A percentile compares a stretch with the other conserved stretches of the same genome.
phyloP scores from a whole-genome alignment of 345 rosid species.

The Salix koriyanagi region DNA sequence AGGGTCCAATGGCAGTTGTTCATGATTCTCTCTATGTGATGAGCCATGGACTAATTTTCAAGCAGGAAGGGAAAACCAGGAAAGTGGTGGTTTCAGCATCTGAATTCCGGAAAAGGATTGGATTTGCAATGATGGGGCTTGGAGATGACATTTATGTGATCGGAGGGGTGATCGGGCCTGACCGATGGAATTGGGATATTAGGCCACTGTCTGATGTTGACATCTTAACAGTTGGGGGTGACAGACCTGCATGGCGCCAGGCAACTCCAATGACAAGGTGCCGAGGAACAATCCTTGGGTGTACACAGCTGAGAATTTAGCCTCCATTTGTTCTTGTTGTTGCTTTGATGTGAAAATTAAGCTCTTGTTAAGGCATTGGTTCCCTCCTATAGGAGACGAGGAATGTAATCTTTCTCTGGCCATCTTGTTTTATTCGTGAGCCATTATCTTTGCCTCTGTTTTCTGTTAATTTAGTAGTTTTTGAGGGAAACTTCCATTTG shows the following conservation, averaged over 20 bases:
- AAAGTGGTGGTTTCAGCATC: conserved; percentile 66
- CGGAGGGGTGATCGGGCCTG: conserved; percentile 94
- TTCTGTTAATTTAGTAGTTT: conserved; percentile 1
- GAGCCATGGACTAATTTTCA: conserved; percentile 61
- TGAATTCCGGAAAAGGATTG: conserved; percentile 80
- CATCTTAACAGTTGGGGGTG: conserved; percentile 50
- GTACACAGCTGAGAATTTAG: conserved; percentile 74
- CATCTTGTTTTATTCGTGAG: conserved; percentile 19
- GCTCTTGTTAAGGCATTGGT: conserved; percentile 19
- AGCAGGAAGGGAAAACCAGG: conserved; percentile 51
- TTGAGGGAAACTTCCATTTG: neutral
- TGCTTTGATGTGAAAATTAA: conserved; percentile 21
- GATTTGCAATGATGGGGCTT: conserved; percentile 69
- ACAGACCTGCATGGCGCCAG: conserved; percentile 74
- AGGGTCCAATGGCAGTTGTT: conserved; percentile 87
- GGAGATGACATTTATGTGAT: conserved; percentile 68
- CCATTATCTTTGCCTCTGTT: conserved; percentile 12
- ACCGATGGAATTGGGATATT: conserved; percentile 73
- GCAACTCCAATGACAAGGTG: conserved; percentile 74
- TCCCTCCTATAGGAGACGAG: conserved; percentile 20
- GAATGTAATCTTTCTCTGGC: conserved; percentile 14
- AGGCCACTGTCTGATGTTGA: conserved; percentile 72
- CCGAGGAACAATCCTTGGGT: conserved; percentile 80
- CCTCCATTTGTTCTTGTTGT: neutral
- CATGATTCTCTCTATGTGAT: conserved; percentile 60